These are phyloP conservation scores for Sequoia sempervirens DNA, from an alignment of 75 land plant genomes.

Conservation along the genomic window DNA sequence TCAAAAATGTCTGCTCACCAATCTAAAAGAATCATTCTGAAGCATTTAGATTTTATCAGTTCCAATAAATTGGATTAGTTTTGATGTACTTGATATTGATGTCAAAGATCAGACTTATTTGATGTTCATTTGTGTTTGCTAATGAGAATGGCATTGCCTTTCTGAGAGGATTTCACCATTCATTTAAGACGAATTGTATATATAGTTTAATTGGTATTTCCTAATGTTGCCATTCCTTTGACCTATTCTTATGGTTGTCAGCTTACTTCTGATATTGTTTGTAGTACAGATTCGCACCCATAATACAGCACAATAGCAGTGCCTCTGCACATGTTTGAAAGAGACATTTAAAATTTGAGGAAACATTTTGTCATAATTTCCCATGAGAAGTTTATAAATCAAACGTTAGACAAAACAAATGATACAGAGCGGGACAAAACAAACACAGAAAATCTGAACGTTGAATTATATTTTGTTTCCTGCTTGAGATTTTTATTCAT, in stretches of 20 bases:
- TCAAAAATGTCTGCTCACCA: neutral
- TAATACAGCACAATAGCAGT: neutral
- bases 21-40: neutral
- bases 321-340: neutral
- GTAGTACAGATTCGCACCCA: neutral
- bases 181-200: neutral
- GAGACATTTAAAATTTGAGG: neutral
- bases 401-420: too few species aligned
- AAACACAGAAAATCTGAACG: too few species aligned
- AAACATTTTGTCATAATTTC: neutral
- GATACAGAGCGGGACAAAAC: too few species aligned
- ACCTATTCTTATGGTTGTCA: neutral
- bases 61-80: neutral
- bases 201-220: neutral
- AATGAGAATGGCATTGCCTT: neutral
- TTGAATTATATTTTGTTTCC: neutral
- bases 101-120: neutral
- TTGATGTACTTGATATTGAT: neutral
- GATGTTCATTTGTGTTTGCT: neutral
- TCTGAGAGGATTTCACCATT: neutral
- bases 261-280: neutral
- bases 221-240: neutral
- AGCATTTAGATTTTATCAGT: neutral
- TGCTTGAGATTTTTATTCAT: neutral
- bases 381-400: too few species aligned